These are phyloP conservation scores for Camelina hispida DNA, from an alignment of 345 rosid genomes.

Conservation along the genomic window DNA sequence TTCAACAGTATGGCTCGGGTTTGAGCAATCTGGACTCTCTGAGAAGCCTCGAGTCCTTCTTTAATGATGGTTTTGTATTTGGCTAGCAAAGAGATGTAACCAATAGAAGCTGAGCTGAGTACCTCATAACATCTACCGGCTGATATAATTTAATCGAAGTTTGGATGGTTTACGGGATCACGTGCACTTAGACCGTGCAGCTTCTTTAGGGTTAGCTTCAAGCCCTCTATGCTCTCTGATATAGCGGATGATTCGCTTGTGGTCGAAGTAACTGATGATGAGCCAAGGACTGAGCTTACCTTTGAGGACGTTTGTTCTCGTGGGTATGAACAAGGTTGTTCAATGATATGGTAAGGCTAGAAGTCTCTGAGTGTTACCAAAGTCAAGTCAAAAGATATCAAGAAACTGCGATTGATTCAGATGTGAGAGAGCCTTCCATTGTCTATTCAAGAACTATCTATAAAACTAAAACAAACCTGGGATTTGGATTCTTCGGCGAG, in stretches of 20 bases:
- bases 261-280: conserved; percentile 38
- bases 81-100: conserved; percentile 49
- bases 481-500: conserved; percentile 31
- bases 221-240: conserved; percentile 41
- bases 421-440: conserved; percentile 11
- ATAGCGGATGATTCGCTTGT: conserved; percentile 42
- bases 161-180: conserved; percentile 42
- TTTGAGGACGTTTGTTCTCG: conserved; percentile 32
- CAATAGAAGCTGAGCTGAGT: conserved; percentile 46
- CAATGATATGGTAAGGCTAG: conserved; percentile 36
- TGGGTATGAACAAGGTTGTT: conserved; percentile 39
- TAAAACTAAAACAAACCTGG: conserved; percentile 26
- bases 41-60: conserved; percentile 48
- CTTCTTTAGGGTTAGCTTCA: conserved; percentile 35
- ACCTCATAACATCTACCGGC: conserved; percentile 44
- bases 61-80: conserved; percentile 48
- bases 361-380: conserved; percentile 33
- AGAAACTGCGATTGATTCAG: conserved; percentile 7
- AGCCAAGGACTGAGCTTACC: conserved; percentile 33
- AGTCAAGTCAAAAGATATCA: conserved; percentile 16
- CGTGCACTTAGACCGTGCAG: conserved; percentile 42
- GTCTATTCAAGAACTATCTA: background rate
- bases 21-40: conserved; percentile 42
- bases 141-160: conserved; percentile 40
- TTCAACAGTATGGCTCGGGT: conserved; percentile 41